Base-by-base conservation (phyloP, 371 early-diverging fungal genomes). In the Fennellomyces sp. region DNA sequence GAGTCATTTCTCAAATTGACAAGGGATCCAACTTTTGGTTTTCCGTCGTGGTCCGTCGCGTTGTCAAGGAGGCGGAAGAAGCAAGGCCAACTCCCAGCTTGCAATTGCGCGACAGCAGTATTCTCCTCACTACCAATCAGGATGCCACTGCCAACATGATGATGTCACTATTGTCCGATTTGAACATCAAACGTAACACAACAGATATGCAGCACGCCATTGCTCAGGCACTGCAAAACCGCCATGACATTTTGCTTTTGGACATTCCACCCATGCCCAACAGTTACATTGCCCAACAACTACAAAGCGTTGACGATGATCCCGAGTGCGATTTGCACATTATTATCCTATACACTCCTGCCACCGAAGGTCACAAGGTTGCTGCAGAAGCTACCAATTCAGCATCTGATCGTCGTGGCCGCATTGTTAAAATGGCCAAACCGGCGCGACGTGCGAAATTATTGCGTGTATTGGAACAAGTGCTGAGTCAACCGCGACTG, bases 1-100 rank as follows among this genome's bases (percentile, higher is more conserved):
- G 68, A 1, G 87, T 86, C 2, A 75, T 78, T 2, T 84, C 85
- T 0, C 65, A 75, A 30, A 76, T 77, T 29, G 76, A 70, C 31
- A 56, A 73, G 26, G 88, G 88, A 2, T 80, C 86, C 21, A 83
- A 83, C 13, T 88, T 88, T 50, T 84, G 83, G 65, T 86, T 86
- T 45, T 68, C 81, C 0, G 73, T 79, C 15, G 67, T 65, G 2
- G 62, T 79, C 0, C 68, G 69, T 11, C 72, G 57, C 12, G 74
- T 64, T 10, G 69, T 68, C 39, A 53, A 57, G 29, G 52, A 56
- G 50, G 52, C 60, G 58, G 26, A 27, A 21, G 21, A 68, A 53
- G 38, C 59, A 50, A 49, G 56, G 10, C 35, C 57, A 36, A 45
- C 38, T n/a, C 61, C 59, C n/a, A 54, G 53, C 28, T 65, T 13